Evolutionary conservation across 2,329 filamentous ascomycete species (phyloP), one percentile per base, ranked within the genome.

Genomic region (Apiospora koreana): DNA sequence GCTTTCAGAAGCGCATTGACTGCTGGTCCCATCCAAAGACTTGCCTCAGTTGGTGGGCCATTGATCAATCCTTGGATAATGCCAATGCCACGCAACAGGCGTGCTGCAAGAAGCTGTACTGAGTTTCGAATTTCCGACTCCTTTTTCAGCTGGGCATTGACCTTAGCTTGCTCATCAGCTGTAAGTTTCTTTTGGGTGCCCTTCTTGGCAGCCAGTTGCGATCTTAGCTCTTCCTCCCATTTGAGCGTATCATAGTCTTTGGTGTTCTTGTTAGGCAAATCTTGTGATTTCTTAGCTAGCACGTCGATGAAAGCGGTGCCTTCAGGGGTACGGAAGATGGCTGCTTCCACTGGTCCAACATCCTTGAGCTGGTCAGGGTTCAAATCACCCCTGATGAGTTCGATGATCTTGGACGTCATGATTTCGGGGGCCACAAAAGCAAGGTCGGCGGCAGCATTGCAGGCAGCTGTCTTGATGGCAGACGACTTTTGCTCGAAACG

Each of bases 171-270:
- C 77, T 99, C 95, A 45, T 98, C 96, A 0, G 93, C 83, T 0
- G 94, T 96, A 12, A 98, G 89, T 82, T 98, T 99, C 83, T 94
- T 95, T 76, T 94, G 90, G 71, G 93, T 89, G 1, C 95, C 95
- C 80, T 95, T 97, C 85, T 98, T 99, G 78, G 93, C 88, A n/a
- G 95, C 94, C 50, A 99, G 83, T 76, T 98, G 94, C 48, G 90
- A 87, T 70, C 95, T 88, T 9, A 99, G 86, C 73, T 99, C 96
- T 79, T 95, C 93, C 81, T 99, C 96, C 96, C 97, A 99, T 81
- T 97, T 98, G 50, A 98, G 82, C 1, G 94, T 97, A 76, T 99
- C 94, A 76, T 98, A 97, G 79, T 98, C 96, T 80, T 97, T 98
- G 66, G 90, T 92, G 76, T 94, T 97, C 83, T 97, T 98, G 81